phyloP scores from a whole-genome alignment of 2,329 filamentous ascomycete genomes.

The Endocalyx cinctus region DNA sequence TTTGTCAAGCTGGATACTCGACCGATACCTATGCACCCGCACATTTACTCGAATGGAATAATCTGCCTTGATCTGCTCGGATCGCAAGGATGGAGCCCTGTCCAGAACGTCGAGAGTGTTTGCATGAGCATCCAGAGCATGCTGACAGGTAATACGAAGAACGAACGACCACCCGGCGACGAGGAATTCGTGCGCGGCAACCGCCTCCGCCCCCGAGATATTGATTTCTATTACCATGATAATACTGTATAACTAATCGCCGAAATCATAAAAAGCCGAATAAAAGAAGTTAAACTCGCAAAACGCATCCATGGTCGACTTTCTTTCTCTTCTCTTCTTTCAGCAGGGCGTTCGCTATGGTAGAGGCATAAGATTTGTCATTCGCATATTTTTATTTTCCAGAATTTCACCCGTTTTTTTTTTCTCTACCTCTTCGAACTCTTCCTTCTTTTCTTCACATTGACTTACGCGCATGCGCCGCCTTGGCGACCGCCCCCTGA shows the following conservation, averaged over 20 bases:
- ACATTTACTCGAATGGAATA: conserved; percentile 98
- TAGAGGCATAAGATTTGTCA: not conserved
- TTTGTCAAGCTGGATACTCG: conserved; percentile 65
- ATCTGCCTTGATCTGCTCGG: conserved; percentile 95
- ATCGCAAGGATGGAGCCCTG: conserved; percentile 85
- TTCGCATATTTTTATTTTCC: not conserved
- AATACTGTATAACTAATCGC: conserved; percentile 56
- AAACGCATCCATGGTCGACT: no score
- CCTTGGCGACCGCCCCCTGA: no score
- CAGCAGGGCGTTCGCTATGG: conserved; percentile 12
- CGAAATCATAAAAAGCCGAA: no score
- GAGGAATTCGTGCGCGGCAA: conserved; percentile 84
- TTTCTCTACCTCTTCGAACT: conserved; percentile 20
- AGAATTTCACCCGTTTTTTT: no score
- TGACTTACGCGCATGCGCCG: conserved; percentile 3
- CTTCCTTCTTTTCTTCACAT: conserved; percentile 25
- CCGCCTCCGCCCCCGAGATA: conserved; percentile 74
- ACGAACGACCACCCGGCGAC: conserved; percentile 86
- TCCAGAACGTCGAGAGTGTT: conserved; percentile 94
- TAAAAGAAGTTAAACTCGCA: no score
- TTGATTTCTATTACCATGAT: conserved; percentile 92
- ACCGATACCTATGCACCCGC: conserved; percentile 87
- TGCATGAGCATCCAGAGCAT: conserved; percentile 98
- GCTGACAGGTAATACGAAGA: conserved; percentile 90
- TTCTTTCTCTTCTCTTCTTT: conserved; percentile 3